Base-by-base conservation (phyloP, 2,329 filamentous ascomycete genomes). In the Ascochyta viciae-villosae region DNA sequence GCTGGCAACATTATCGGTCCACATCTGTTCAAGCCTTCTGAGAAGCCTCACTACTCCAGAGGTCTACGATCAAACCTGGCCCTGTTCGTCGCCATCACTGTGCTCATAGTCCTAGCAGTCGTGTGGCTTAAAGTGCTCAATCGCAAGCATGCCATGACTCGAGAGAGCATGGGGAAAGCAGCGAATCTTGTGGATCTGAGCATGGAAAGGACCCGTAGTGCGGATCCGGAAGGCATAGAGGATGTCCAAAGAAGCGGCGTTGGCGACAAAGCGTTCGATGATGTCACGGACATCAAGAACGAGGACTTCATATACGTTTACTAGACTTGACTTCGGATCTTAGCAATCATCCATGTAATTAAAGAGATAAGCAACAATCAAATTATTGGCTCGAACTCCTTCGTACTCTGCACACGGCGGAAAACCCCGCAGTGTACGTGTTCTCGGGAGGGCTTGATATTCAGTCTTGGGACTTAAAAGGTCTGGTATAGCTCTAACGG, bases 1-100 rank as follows among this genome's bases (percentile, higher is more conserved):
- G 83, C 82, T 1, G 88, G 87, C 6, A 90, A 90, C 62, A 85
- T 89, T 33, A 77, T 89, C 22, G 87, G 87, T 0, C 87, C 87
- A 0, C 81, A 86, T 42, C 77, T 89, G 0, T 90, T 88, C 70
- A 87, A 83, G 4, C 83, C 85, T 0, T 80, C 80, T 2, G 85
- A 89, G 63, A 82, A 81, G 29, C 86, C 86, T 0, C 72, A 80
- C 2, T 89, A 89, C 50, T 75, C 75, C 3, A 76, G 83, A 4
- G 87, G 87, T 3, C 74, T 90, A 0, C 77, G 81, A 1, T 82
- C 84, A 1, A 88, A 88, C 59, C 78, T 90, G 3, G 78, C 80
- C 12, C 79, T 90, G 50, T 89, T 89, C 70, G 76, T 85, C 22
- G 71, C 82, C 1, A 80, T 89, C n/a, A 80, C 86, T 3, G 65